Evolutionary conservation across 331 rosid genomes (phyloP), one percentile per base, ranked within the genome.

Genomic region (Prunus yedoensis): DNA sequence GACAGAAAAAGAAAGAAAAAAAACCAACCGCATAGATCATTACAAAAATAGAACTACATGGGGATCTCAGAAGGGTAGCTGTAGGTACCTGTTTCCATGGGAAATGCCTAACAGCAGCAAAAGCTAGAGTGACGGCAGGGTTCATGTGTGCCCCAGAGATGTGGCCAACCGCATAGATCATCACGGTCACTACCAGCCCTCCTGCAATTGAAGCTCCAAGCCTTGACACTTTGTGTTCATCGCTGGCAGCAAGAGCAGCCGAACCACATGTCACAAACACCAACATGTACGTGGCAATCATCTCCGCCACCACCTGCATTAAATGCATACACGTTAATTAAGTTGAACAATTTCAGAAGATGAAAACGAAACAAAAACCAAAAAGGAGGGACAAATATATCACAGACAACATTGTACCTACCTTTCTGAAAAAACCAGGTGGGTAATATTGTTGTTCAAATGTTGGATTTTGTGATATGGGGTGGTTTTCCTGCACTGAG

Each of bases 141-240:
- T 93, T 93, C 92, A 91, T 89, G 70, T 93, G 98, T 9, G 94
- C 97, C 0, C 97, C 94, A 4, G 98, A 91, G 78, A 93, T 84
- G 77, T 93, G 98, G 25, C 98, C 97, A 2, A 91, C 95, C 0
- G 94, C 80, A 68, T 93, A 89, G 71, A 93, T 93, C 98, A 93
- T 85, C 18, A 87, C 91, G 0, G 88, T 89, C 35, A 93, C 96
- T 2, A 89, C 80, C 30, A 89, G 85, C 2, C 98, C 98, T 53
- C 89, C 91, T 16, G 90, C 90, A 2, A 93, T 71, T 30, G 96
- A 89, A 18, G 96, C 98, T 80, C 77, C 98, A 1, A 93, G 83
- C 77, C 83, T 85, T 30, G 96, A 83, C 1, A 91, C 89, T 74
- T 52, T 77, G 47, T 64, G 76, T 58, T 87, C 90, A 80, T 90